Evolutionary conservation across 208 protist species (phyloP).

Genomic region (Trypanosoma cruzi): DNA sequence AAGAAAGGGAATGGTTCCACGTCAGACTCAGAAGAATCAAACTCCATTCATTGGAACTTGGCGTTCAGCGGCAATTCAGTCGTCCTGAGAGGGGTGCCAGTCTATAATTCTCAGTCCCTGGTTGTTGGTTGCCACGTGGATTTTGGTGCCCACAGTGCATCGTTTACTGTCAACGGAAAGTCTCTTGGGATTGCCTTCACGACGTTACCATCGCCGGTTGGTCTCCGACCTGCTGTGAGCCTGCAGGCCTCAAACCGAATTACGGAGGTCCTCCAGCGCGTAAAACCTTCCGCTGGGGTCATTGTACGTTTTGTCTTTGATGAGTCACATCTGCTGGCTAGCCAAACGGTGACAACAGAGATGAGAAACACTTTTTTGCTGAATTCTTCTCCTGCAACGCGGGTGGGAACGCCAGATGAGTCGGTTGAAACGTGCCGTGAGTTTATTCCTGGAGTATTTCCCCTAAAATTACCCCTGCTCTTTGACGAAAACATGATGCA

Average conservation of each 20-base stretch:
- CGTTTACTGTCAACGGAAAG: constrained; percentile 46
- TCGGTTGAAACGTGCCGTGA: neutral
- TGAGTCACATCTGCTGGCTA: constrained; percentile 9
- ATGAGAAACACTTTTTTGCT: neutral
- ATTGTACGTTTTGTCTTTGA: constrained; percentile 42
- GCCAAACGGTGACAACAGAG: neutral
- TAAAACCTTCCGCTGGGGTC: constrained; percentile 13
- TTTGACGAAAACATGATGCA: constrained; percentile 31
- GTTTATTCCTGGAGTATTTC: constrained; percentile 17
- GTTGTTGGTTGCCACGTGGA: constrained; percentile 33
- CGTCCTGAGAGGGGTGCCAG: constrained; percentile 9
- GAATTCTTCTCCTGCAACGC: neutral
- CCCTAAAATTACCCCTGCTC: constrained; percentile 4
- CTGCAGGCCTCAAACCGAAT: constrained; percentile 23
- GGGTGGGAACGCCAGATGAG: neutral
- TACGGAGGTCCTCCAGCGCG: constrained; percentile 5
- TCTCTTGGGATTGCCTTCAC: constrained; percentile 34
- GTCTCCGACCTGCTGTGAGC: constrained; percentile 35
- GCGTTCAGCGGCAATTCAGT: neutral
- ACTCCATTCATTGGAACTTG: neutral
- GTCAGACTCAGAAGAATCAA: neutral
- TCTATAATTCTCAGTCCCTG: constrained; percentile 26
- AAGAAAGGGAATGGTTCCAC: neutral
- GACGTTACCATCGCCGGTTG: constrained; percentile 10
- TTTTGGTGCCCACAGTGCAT: constrained; percentile 4